These are phyloP conservation scores for Ormosia semicastrata DNA, from an alignment of 306 rosid genomes.

Conservation along the genomic window DNA sequence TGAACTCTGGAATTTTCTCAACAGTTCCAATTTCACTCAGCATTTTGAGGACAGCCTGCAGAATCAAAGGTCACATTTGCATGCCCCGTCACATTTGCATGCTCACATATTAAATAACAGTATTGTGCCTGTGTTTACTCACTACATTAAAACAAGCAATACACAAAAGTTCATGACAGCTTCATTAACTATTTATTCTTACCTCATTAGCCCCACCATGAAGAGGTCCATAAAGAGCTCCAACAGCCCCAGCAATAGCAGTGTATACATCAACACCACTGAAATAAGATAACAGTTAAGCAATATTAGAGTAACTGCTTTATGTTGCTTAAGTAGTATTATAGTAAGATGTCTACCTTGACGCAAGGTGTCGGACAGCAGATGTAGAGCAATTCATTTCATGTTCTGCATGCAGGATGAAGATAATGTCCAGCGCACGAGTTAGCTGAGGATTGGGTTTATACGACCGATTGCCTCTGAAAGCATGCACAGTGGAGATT, in stretches of 20 bases:
- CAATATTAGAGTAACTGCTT: background rate
- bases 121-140: background rate
- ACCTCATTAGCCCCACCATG: slow-evolving; percentile 99
- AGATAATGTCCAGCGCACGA: slow-evolving; percentile 76
- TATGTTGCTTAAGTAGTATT: background rate
- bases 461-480: slow-evolving; percentile 76
- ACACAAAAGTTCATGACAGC: background rate
- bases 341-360: slow-evolving; percentile 56
- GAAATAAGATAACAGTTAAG: slow-evolving; percentile 10
- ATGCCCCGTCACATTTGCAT: background rate
- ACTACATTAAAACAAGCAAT: background rate
- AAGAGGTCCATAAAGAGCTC: slow-evolving; percentile 95
- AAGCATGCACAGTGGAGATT: slow-evolving; percentile 23
- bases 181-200: slow-evolving; percentile 3
- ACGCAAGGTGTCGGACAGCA: slow-evolving; percentile 84
- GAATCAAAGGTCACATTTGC: slow-evolving; percentile 31
- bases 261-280: slow-evolving; percentile 95
- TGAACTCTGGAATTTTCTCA: slow-evolving; percentile 84
- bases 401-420: slow-evolving; percentile 89
- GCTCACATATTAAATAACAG: slow-evolving; percentile 4
- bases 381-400: slow-evolving; percentile 98
- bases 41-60: slow-evolving; percentile 93
- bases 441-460: slow-evolving; percentile 81
- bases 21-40: slow-evolving; percentile 76
- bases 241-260: slow-evolving; percentile 89